Base-by-base conservation (phyloP, 2,329 filamentous ascomycete species). In the Epichloe gansuensis region DNA sequence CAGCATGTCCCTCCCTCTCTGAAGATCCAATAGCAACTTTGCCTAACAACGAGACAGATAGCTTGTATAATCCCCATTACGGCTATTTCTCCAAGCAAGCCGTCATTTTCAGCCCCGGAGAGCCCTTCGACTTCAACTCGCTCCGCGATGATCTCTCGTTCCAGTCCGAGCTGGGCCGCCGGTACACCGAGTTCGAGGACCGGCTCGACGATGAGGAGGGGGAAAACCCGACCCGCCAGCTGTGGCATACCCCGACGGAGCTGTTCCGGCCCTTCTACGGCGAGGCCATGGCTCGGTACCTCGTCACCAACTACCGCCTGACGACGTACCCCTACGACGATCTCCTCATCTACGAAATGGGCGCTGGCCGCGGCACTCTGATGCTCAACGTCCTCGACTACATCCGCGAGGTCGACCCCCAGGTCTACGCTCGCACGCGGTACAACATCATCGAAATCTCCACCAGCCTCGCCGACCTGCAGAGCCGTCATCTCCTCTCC, bases 341-440 rank as follows among this genome's bases (percentile, higher is more conserved):
- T 69, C 79, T 98, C 50, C 87, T 95, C 61, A 94, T 98, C 67
- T 98, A 96, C 77, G 93, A 98, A 68, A 95, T 98, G 86, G 93
- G 93, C 50, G 93, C 93, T 40, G 93, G 93, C 61, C 91, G 95
- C 62, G 93, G 93, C 56, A 98, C 94, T 0, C 79, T 98, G 64
- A 98, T 98, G 93, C 77, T 93, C 64, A 98, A 98, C 68, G 90
- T 98, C 53, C 78, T 98, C 55, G 91, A 98, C 74, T 95, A 94
- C 68, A 95, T 98, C 66, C 87, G 90, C 56, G 84, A 87, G 58
- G 77, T 84, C 44, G 87, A 97, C 61, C 89, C 90, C 0, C 86
- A 90, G 57, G 91, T 98, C 35, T 98, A 98, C 69, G 85, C 87
- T 61, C 83, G 93, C 53, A 98, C 93, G 5, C 86, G 89, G 63